A percentile compares a stretch with the other conserved stretches of the same genome.
Conservation (phyloP, 208 protist species). For the Trypanosoma platydactyli region DNA sequence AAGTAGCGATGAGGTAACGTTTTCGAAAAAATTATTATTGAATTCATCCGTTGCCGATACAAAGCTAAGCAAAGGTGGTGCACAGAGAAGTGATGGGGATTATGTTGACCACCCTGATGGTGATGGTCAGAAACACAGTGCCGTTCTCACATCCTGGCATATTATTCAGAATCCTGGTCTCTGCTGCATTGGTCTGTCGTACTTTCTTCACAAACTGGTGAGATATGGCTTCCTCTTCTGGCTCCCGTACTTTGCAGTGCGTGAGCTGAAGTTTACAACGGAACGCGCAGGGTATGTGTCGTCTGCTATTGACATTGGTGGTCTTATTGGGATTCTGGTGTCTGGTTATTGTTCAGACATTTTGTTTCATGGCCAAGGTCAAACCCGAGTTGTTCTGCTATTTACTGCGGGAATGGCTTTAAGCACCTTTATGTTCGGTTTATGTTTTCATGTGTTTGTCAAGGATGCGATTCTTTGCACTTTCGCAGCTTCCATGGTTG, state of each 20-base stretch:
- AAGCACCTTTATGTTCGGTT: not conserved
- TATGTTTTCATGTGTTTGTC: conserved; percentile 11
- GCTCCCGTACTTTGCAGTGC: conserved; percentile 51
- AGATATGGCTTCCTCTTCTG: conserved; percentile 49
- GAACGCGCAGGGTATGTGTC: conserved; percentile 36
- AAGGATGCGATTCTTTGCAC: conserved; percentile 8
- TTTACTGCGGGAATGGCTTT: conserved; percentile 28
- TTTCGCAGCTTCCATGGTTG: conserved; percentile 16
- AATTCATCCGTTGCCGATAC: not conserved
- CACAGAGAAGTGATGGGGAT: not conserved
- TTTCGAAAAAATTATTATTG: not conserved
- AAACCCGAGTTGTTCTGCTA: conserved; percentile 26
- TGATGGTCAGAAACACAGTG: not conserved
- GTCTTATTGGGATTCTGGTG: conserved; percentile 32
- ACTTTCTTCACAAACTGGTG: conserved; percentile 49
- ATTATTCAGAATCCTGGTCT: conserved; percentile 24
- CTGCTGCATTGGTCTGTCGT: conserved; percentile 22
- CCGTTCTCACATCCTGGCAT: not conserved
- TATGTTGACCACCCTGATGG: not conserved
- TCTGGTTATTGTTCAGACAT: conserved; percentile 39
- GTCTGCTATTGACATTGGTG: conserved; percentile 42
- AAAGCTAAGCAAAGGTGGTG: not conserved
- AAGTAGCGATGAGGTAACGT: conserved; percentile 18
- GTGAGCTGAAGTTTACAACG: conserved; percentile 27
- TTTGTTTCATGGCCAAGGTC: conserved; percentile 24